A percentile compares a stretch with the other conserved stretches of the same genome.
Evolutionary conservation across 2,329 filamentous ascomycete genomes (phyloP).

Genomic region (Aspergillus brunneoviolaceus): DNA sequence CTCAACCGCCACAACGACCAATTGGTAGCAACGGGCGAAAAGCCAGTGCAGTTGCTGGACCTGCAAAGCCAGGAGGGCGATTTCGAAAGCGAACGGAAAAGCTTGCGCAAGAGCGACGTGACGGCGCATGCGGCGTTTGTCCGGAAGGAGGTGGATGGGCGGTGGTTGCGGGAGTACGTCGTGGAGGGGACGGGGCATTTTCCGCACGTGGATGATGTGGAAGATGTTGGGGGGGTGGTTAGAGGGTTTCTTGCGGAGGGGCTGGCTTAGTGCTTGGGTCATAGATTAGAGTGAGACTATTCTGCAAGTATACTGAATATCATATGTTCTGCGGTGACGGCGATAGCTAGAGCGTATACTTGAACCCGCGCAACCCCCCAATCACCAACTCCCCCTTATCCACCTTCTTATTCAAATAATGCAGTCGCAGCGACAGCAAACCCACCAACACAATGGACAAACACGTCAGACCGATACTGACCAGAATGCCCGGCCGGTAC

Average conservation of each 20-base stretch:
- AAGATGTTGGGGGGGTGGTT: neutral
- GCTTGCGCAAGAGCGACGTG: neutral
- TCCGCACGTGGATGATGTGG: neutral
- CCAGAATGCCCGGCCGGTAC: slow-evolving; percentile 18
- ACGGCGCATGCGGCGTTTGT: neutral
- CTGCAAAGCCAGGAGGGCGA: neutral
- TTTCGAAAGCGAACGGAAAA: neutral
- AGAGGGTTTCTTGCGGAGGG: neutral
- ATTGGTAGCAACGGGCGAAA: neutral
- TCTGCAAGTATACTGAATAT: too few species aligned
- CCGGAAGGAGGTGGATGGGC: neutral
- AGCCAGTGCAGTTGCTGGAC: neutral
- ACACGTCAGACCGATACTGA: slow-evolving; percentile 13
- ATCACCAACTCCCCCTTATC: slow-evolving; percentile 35
- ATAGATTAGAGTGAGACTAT: too few species aligned
- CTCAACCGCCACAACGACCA: neutral
- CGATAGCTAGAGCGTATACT: slow-evolving; percentile 25
- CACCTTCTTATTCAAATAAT: slow-evolving; percentile 31
- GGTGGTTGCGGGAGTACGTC: neutral
- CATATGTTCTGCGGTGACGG: too few species aligned
- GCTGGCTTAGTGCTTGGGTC: too few species aligned
- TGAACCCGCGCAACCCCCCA: slow-evolving; percentile 35
- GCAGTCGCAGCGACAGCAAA: slow-evolving; percentile 30
- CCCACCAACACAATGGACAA: slow-evolving; percentile 26
- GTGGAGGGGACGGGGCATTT: neutral